A percentile compares a stretch with the other conserved stretches of the same genome.
These are phyloP conservation scores for Diaporthe batatas DNA, from an alignment of 2,329 filamentous ascomycete species.

Conservation along the genomic window DNA sequence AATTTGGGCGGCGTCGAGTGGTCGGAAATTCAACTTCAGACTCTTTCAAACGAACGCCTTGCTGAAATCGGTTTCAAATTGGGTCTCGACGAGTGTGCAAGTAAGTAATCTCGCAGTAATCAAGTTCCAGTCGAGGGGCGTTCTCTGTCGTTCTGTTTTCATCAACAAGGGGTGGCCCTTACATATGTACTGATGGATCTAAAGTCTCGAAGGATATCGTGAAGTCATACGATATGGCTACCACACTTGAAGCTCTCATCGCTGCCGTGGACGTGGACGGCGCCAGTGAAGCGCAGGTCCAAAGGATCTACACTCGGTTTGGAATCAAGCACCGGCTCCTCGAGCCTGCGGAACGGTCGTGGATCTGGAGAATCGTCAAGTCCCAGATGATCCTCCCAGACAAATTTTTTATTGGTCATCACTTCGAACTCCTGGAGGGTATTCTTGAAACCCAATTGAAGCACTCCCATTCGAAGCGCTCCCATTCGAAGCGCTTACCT, in stretches of 20 bases:
- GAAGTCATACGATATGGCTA: background rate
- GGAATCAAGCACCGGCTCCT: slow-evolving; percentile 20
- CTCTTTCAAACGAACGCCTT: slow-evolving; percentile 25
- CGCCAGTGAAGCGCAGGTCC: background rate
- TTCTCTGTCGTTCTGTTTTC: background rate
- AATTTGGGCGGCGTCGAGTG: background rate
- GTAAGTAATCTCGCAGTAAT: background rate
- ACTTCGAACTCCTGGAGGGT: slow-evolving; percentile 14
- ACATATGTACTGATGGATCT: slow-evolving; percentile 4
- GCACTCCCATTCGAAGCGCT: too few relatives aligned
- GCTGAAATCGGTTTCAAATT: background rate
- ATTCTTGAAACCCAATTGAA: slow-evolving; percentile 4
- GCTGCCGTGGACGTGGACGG: slow-evolving; percentile 37
- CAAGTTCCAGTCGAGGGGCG: background rate
- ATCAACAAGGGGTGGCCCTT: background rate
- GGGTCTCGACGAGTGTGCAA: slow-evolving; percentile 28
- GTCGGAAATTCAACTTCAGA: background rate
- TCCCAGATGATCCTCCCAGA: slow-evolving; percentile 8
- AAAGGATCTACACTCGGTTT: slow-evolving; percentile 7
- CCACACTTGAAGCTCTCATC: slow-evolving; percentile 36
- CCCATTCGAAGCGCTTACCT: background rate
- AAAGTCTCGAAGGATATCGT: slow-evolving; percentile 11
- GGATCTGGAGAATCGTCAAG: background rate
- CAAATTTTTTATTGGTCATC: slow-evolving; percentile 32
- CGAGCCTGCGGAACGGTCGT: background rate